Evolutionary conservation across 257 asterid genomes (phyloP).

Genomic region (Solanum chiquidenum): DNA sequence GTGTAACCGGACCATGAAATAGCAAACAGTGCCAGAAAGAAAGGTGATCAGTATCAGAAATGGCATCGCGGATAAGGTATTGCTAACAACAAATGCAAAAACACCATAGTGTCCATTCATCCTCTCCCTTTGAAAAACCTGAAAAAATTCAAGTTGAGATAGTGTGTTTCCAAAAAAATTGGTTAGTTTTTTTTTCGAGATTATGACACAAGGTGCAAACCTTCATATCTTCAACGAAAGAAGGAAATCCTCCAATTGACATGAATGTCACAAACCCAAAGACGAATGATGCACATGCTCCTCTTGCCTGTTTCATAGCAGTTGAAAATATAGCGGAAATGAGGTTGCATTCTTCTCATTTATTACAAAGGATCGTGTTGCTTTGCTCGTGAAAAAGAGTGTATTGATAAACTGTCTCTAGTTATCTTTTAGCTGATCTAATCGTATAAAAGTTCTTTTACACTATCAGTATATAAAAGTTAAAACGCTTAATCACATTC

Average conservation of each 20-base stretch:
- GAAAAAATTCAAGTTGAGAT: not conserved
- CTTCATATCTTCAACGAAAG: constrained; percentile 99
- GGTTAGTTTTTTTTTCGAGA: not conserved
- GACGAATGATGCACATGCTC: constrained; percentile 94
- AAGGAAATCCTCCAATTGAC: constrained; percentile 99
- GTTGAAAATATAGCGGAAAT: not conserved
- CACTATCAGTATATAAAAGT: not conserved
- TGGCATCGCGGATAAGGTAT: constrained; percentile 84
- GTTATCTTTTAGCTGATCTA: not conserved
- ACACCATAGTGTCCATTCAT: constrained; percentile 98
- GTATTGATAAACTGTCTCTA: not conserved
- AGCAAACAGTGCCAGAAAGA: constrained; percentile 83
- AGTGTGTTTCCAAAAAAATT: too few species aligned
- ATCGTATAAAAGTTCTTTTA: not conserved
- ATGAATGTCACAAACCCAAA: constrained; percentile 92
- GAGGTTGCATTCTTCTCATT: not conserved
- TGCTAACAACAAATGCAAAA: constrained; percentile 78
- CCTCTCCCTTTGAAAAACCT: constrained; percentile 96
- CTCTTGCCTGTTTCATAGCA: constrained; percentile 63
- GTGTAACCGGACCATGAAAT: constrained; percentile 93
- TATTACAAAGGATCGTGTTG: not conserved
- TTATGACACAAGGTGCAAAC: constrained; percentile 10
- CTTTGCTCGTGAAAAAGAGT: not conserved
- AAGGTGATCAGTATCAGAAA: constrained; percentile 74
- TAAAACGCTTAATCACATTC: not conserved